phyloP scores from a whole-genome alignment of 2,329 filamentous ascomycete genomes.

The Gremmenia infestans region DNA sequence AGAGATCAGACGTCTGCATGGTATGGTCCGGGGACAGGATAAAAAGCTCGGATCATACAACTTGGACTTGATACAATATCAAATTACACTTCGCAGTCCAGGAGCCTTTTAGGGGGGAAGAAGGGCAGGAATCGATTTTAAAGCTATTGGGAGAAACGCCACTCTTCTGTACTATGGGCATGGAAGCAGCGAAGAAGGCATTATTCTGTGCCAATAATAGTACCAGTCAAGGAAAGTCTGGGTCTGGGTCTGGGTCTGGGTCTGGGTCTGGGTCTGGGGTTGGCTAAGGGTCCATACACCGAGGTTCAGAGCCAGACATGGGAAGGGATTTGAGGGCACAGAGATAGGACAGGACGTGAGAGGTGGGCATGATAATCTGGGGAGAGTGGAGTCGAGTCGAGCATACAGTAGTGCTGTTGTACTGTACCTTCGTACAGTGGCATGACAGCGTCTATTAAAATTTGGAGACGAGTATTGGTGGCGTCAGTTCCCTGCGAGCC shows the following conservation, averaged over 20 bases:
- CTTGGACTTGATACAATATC: constrained; percentile 9
- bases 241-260: not conserved
- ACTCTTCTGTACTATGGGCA: constrained; percentile 3
- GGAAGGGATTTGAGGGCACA: not conserved
- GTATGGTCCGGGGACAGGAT: constrained; percentile 10
- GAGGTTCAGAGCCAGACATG: not conserved
- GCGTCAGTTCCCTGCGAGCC: constrained; percentile 1
- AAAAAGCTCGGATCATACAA: constrained; percentile 20
- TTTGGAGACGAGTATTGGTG: constrained; percentile 18
- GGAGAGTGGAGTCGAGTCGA: constrained; percentile 1
- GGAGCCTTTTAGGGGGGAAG: not conserved
- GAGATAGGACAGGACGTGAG: constrained; percentile 1
- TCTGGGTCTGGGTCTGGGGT: not conserved
- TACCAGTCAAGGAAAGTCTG: not conserved
- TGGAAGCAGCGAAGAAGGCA: constrained; percentile 5
- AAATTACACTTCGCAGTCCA: constrained; percentile 10
- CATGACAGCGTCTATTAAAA: constrained; percentile 1
- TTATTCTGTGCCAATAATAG: not conserved
- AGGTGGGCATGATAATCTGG: not conserved
- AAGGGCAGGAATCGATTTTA: constrained; percentile 1
- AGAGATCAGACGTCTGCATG: constrained; percentile 3
- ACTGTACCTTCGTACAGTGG: not conserved
- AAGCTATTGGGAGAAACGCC: constrained; percentile 12
- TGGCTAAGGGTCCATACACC: not conserved
- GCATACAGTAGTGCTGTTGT: not conserved